A percentile compares a stretch with the other conserved stretches of the same genome.
These are phyloP conservation scores for Oryza rufipogon DNA, from an alignment of 176 grass and related monocot genomes.

Conservation along the genomic window DNA sequence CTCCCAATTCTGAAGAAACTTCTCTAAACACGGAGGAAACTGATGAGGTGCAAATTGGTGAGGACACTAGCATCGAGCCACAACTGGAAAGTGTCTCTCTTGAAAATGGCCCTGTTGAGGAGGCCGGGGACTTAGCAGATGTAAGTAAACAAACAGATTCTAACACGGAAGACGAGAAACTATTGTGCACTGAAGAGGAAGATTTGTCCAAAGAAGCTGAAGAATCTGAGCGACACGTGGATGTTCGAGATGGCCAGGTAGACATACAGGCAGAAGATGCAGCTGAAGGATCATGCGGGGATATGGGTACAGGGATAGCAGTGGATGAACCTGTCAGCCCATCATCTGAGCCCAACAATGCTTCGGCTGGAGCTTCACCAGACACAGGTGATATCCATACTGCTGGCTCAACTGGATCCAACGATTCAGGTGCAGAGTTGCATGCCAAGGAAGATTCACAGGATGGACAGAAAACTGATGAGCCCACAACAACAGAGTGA, in stretches of 20 bases:
- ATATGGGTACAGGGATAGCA: constrained; percentile 13
- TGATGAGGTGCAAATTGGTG: constrained; percentile 37
- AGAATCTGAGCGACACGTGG: neutral
- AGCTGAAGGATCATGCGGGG: constrained; percentile 23
- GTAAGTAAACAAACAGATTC: constrained; percentile 1
- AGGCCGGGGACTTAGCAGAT: constrained; percentile 7
- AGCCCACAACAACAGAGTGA: constrained; percentile 23
- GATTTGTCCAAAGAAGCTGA: neutral
- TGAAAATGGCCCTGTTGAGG: constrained; percentile 39
- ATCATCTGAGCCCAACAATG: constrained; percentile 18
- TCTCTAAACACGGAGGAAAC: constrained; percentile 21
- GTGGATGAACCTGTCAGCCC: constrained; percentile 6
- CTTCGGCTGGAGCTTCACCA: neutral
- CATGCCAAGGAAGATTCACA: constrained; percentile 5
- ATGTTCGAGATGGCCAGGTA: constrained; percentile 21
- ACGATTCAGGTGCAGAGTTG: neutral
- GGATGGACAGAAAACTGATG: constrained; percentile 5
- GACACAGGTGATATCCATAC: constrained; percentile 5
- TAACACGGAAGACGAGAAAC: constrained; percentile 31
- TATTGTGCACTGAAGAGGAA: constrained; percentile 15
- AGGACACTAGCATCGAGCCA: constrained; percentile 9
- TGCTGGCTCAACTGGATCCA: neutral
- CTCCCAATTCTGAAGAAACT: constrained; percentile 47
- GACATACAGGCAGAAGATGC: constrained; percentile 34
- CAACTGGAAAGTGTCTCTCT: constrained; percentile 19